Evolutionary conservation across 139 green algal genomes (phyloP), one percentile per base, ranked within the genome.

Genomic region (Volvox africanus): DNA sequence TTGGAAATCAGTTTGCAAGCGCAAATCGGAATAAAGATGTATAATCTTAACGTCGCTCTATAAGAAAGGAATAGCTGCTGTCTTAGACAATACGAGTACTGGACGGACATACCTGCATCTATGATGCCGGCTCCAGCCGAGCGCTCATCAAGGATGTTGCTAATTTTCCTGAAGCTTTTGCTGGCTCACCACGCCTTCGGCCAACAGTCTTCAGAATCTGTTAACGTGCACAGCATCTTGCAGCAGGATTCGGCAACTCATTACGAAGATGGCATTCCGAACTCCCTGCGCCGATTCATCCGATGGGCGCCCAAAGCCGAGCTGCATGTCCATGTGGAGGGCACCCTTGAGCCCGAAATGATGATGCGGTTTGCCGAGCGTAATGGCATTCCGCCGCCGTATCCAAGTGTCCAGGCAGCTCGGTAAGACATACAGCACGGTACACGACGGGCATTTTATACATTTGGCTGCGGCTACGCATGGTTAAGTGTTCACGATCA

Each of bases 321-420:
- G 69, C 88, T 94, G 68, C 92, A 94, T 65, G 44, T 94, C 1
- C 92, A 94, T 35, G n/a, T 94, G 12, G 92, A 94, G 85, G 92
- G 92, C 5, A 92, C 88, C 0, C 85, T 94, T 67, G 92, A 94
- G 78, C 88, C 88, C 14, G 84, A 89, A 37, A 89, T 92, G 88
- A 91, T 94, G 88, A 37, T 94, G 30, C 65, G 71, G 20, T 33
- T 94, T 2, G 92, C 92, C 71, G 71, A 21, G 17, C 89, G 89
- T 2, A 93, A 93, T 33, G 84, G 84, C 2, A 55, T 92, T 16
- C 76, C 78, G 9, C 18, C 84, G 44, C 92, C 92, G 1, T 94
- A 92, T 36, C 78, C 80, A 1, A 84, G 18, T 33, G 85, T 81
- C 13, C 88, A 91, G 28, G 88, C 77, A 2, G 92, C 92, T 0